Conservation (phyloP, 2,329 filamentous ascomycete genomes). For the Beauveria medogensis region DNA sequence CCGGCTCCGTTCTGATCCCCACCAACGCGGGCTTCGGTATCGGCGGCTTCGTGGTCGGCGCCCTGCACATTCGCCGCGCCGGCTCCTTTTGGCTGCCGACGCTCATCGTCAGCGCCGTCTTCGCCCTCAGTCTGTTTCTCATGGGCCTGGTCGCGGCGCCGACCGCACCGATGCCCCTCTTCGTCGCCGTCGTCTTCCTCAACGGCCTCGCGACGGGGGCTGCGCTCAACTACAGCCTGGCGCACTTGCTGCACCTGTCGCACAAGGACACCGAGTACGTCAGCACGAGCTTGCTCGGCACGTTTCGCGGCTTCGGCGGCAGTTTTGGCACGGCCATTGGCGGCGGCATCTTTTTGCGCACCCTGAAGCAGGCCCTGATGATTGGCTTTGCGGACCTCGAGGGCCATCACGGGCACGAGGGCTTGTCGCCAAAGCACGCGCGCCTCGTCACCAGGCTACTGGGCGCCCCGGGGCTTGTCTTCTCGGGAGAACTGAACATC, state of each 20-base stretch:
- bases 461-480: slow-evolving; percentile 44
- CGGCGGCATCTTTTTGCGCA: slow-evolving; percentile 64
- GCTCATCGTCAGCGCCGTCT: slow-evolving; percentile 52
- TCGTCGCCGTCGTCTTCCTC: slow-evolving; percentile 53
- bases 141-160: slow-evolving; percentile 49
- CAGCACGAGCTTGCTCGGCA: slow-evolving; percentile 66
- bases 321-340: slow-evolving; percentile 75
- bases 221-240: slow-evolving; percentile 70
- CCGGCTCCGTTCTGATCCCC: slow-evolving; percentile 70
- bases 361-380: slow-evolving; percentile 47
- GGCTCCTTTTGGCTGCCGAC: slow-evolving; percentile 66
- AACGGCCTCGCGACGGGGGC: slow-evolving; percentile 70
- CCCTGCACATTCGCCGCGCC: slow-evolving; percentile 63
- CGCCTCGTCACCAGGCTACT: slow-evolving; percentile 39
- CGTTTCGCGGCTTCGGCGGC: slow-evolving; percentile 74
- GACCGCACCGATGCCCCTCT: slow-evolving; percentile 39
- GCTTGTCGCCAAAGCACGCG: slow-evolving; percentile 25
- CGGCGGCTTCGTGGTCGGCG: slow-evolving; percentile 66
- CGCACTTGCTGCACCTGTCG: slow-evolving; percentile 69
- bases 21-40: slow-evolving; percentile 73
- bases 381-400: slow-evolving; percentile 46
- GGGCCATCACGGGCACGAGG: slow-evolving; percentile 18
- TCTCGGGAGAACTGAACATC: slow-evolving; percentile 30
- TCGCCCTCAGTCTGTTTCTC: slow-evolving; percentile 49
- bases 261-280: slow-evolving; percentile 61